phyloP scores from a whole-genome alignment of 148 eudicot genomes.

The Bassia scoparia region DNA sequence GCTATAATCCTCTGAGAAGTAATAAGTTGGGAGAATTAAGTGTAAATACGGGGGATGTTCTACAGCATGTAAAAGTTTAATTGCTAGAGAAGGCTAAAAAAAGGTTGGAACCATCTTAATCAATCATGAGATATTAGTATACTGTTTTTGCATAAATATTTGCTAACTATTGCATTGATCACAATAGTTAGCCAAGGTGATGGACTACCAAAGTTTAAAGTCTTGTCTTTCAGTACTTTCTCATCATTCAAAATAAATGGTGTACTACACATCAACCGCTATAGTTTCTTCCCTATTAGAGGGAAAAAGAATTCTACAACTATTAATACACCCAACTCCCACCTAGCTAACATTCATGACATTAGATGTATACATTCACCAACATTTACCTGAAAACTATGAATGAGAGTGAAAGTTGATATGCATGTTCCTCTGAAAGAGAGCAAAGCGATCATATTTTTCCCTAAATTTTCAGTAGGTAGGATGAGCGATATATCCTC shows the following conservation, averaged over 20 bases:
- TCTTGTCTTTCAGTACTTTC: constrained; percentile 28
- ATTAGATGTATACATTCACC: constrained; percentile 26
- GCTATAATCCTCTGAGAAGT: neutral
- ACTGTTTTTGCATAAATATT: neutral
- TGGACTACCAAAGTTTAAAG: constrained; percentile 25
- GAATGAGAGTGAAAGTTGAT: constrained; percentile 14
- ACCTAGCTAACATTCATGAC: constrained; percentile 36
- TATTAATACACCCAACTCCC: constrained; percentile 37
- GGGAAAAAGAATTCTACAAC: constrained; percentile 25
- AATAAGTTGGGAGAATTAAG: neutral
- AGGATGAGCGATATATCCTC: no score
- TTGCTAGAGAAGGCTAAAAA: neutral
- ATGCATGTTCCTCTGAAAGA: constrained; percentile 31
- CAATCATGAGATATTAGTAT: neutral
- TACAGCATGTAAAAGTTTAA: constrained; percentile 6
- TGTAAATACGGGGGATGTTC: constrained; percentile 11
- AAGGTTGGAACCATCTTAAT: neutral
- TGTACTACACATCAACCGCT: constrained; percentile 23
- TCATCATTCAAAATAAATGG: constrained; percentile 29
- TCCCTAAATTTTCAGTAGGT: no score
- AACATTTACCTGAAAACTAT: constrained; percentile 30
- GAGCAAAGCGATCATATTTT: no score
- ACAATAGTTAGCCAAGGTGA: constrained; percentile 15
- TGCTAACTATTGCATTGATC: constrained; percentile 1
- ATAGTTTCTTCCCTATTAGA: constrained; percentile 28